Base-by-base conservation (phyloP, 805 yeast species). In the Hanseniaspora hatyaiensis region DNA sequence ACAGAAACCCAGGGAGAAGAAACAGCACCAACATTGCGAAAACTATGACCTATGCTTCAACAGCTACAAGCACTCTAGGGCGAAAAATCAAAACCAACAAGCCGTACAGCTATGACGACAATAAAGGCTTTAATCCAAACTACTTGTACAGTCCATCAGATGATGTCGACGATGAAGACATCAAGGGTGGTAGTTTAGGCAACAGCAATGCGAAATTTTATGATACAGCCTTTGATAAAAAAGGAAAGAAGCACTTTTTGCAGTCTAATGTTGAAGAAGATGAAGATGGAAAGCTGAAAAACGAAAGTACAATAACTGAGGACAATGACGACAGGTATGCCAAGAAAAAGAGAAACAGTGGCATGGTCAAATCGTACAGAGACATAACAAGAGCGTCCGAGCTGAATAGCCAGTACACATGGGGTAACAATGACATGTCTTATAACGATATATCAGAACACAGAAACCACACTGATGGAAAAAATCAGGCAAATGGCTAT, bases 271-370 rank as follows among this genome's bases (percentile, higher is more conserved):
- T n/a, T n/a, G n/a, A n/a, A n/a, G n/a, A n/a, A n/a, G n/a, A n/a
- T n/a, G n/a, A n/a, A n/a, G n/a, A n/a, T n/a, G n/a, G n/a, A n/a
- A n/a, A 26, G 6, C 29, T 8, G 29, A 26, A 26, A 2, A 61
- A 59, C 28, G 58, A 56, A 45, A 60, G 57, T 23, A 33, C 58
- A 24, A 57, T 60, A 1, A 61, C 61, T 1, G 47, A 58, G 41
- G 55, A 58, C 32, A n/a, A 9, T 18, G 29, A 37, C 19, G 22
- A 28, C 32, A 40, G 29, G 20, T 39, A 11, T 23, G 16, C 16
- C n/a, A 26, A 26, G 29, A 26, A 26, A 26, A 26, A 26, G 11
- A 26, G 11, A 26, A n/a, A n/a, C n/a, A n/a, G n/a, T n/a, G n/a
- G n/a, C n/a, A n/a, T n/a, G n/a, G n/a, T n/a, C n/a, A n/a, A n/a